Evolutionary conservation across 306 rosid species (phyloP), one percentile per base, ranked within the genome.

Genomic region (Acacia crassicarpa): DNA sequence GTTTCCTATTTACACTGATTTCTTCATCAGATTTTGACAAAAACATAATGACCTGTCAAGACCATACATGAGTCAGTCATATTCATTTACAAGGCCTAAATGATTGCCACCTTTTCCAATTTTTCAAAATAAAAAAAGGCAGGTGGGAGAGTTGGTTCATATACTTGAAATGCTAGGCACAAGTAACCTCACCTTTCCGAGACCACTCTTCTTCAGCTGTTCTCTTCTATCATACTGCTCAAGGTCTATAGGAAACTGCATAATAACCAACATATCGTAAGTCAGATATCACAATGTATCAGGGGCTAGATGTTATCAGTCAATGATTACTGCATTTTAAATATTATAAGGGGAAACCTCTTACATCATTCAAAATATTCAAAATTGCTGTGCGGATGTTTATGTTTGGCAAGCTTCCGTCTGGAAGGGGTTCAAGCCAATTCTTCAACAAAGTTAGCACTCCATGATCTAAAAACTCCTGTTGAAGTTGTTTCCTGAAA

Each of bases 361-460:
- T 7, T 41, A 88, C 95, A 80, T 91, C 93, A 73, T 86, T 89
- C 84, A 89, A 85, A 85, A 91, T 91, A 75, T 82, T 88, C 91
- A 91, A 84, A 78, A 91, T 88, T 79, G 91, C 92, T 0, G 88
- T 90, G 74, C 92, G 91, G 48, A 91, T 91, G 74, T 89, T 91
- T 72, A 89, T 89, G 79, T 88, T 91, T 0, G 93, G 95, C 69
- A 91, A 84, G 84, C 93, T 91, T 85, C 95, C 93, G 74, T 91
- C 95, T 13, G 95, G 92, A 59, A 91, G 95, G 76, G 92, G 95
- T 83, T 91, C 95, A 38, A 91, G 93, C 95, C 95, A 91, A 84
- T 84, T 89, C 87, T 88, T 91, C 45, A 89, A 83, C 45, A 91
- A 80, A 10, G 89, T 89, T 49, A 91, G 74, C 80, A 91, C 93